Evolutionary conservation across 495 filamentous ascomycete genomes (phyloP), one percentile per base, ranked within the genome.

Genomic region (Tuber melanosporum): DNA sequence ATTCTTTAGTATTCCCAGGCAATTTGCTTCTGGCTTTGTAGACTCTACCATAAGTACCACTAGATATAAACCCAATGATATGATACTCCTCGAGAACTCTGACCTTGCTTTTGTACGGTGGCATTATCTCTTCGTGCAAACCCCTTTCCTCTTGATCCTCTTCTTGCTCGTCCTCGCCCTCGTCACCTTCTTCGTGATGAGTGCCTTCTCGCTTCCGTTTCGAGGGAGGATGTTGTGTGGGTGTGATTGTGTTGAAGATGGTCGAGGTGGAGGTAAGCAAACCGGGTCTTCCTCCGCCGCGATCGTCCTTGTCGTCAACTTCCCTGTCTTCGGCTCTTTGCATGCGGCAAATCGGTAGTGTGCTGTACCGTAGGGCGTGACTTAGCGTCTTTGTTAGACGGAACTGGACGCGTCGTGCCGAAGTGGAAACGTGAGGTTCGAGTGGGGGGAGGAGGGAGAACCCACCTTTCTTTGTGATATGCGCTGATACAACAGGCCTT

Each of bases 11-110:
- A 76, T 88, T 85, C 77, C 92, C 94, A 3, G 85, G 81, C 85
- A 94, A 91, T 80, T 91, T 91, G 79, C 93, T 92, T 20, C 91
- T 85, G 32, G 95, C 95, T 84, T 98, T 99, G 89, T 98, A 99
- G 19, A 99, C 95, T 6, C 95, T 91, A 42, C 95, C 95, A 89
- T 99, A 99, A n/a, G 95, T 99, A 52, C 95, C 95, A 79, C 93
- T 97, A 82, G 92, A 95, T 82, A 98, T 99, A 88, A 99, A 99
- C 44, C 95, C 95, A 72, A 99, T 89, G 81, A 99, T 93, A 76
- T 95, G 92, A 86, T 99, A 99, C 77, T 90, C 90, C 83, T 98
- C 95, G 62, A 90, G 91, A 41, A 99, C 92, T 62, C 92, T 89
- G 72, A 97, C 93, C 84, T 97, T 97, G 83, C 91, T 94, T 82